A percentile compares a stretch with the other conserved stretches of the same genome.
phyloP scores from a whole-genome alignment of 768 basidiomycete species.

The Mycena venus region DNA sequence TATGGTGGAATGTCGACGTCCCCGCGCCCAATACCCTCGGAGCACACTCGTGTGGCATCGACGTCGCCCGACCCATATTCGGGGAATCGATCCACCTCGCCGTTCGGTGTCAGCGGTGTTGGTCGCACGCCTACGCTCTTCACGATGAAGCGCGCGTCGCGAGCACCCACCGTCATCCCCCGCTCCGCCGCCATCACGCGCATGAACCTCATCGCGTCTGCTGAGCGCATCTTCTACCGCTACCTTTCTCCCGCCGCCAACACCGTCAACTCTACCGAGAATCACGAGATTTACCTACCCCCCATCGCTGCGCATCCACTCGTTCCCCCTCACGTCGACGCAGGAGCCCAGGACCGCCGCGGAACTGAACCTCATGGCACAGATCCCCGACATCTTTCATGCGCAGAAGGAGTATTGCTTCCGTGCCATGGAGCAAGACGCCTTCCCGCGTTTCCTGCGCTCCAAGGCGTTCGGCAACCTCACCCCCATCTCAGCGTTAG shows the following conservation, averaged over 20 bases:
- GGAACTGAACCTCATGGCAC: slow-evolving; percentile 84
- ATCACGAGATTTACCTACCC: slow-evolving; percentile 99
- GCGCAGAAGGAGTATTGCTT: slow-evolving; percentile 98
- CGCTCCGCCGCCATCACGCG: slow-evolving; percentile 93
- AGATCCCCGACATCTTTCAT: slow-evolving; percentile 97
- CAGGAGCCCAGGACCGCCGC: slow-evolving; percentile 78
- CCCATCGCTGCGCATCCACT: slow-evolving; percentile 89
- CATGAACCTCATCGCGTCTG: slow-evolving; percentile 89
- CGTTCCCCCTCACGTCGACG: slow-evolving; percentile 85
- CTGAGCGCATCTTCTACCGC: slow-evolving; percentile 95
- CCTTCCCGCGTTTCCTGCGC: slow-evolving; percentile 93
- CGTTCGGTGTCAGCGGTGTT: slow-evolving; percentile 73
- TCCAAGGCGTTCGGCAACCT: slow-evolving; percentile 99
- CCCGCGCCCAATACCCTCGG: slow-evolving; percentile 52
- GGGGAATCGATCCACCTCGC: slow-evolving; percentile 77
- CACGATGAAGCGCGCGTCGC: slow-evolving; percentile 81
- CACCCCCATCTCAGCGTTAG: slow-evolving; percentile 90
- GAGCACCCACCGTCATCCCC: slow-evolving; percentile 94
- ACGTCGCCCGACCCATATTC: slow-evolving; percentile 60
- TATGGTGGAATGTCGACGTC: slow-evolving; percentile 55
- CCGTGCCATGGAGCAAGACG: slow-evolving; percentile 95
- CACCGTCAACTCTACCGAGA: slow-evolving; percentile 83
- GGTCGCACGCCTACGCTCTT: slow-evolving; percentile 84
- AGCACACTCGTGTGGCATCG: slow-evolving; percentile 61
- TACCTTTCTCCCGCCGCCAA: slow-evolving; percentile 90